Percentiles rank a stretch among this genome's conserved stretches.
phyloP scores from a whole-genome alignment of 2,329 filamentous ascomycete species.

The Aspergillus spinulosporus region DNA sequence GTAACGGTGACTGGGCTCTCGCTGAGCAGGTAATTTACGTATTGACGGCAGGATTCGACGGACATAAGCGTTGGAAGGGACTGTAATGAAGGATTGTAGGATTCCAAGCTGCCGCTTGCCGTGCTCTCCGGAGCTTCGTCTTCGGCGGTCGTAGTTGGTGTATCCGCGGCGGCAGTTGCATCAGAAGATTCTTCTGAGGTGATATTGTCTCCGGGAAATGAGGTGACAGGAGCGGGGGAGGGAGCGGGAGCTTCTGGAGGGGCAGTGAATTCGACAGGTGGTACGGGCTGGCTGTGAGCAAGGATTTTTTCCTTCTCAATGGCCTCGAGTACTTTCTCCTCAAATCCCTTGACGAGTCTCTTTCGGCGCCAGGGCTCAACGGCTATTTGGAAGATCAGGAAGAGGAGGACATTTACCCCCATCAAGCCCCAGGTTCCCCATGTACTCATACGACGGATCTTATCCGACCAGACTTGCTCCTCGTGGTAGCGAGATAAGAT shows the following conservation, averaged over 20 bases:
- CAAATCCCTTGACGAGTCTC: constrained; percentile 78
- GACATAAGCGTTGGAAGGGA: constrained; percentile 28
- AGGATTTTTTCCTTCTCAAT: constrained; percentile 66
- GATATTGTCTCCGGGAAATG: constrained; percentile 3
- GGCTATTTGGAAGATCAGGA: constrained; percentile 81
- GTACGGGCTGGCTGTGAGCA: constrained; percentile 17
- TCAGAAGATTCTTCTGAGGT: constrained; percentile 6
- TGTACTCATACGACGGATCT: constrained; percentile 91
- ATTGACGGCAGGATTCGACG: constrained; percentile 51
- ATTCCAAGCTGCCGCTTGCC: constrained; percentile 15
- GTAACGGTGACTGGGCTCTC: constrained; percentile 63
- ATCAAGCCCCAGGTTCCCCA: constrained; percentile 99
- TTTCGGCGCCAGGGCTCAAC: constrained; percentile 89
- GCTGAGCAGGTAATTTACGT: constrained; percentile 62
- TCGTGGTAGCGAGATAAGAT: constrained; percentile 95
- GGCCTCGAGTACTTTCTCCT: constrained; percentile 70
- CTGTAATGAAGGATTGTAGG: constrained; percentile 27
- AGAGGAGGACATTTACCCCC: constrained; percentile 90
- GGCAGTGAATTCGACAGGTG: constrained; percentile 3
- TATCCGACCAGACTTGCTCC: constrained; percentile 98
- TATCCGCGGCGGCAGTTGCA: not conserved
- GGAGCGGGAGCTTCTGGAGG: not conserved
- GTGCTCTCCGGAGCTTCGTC: constrained; percentile 3
- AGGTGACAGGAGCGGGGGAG: not conserved
- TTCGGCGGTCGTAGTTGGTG: not conserved